These are phyloP conservation scores for Vaucheria bursata DNA, from an alignment of 352 stramenopile species.

Conservation along the genomic window DNA sequence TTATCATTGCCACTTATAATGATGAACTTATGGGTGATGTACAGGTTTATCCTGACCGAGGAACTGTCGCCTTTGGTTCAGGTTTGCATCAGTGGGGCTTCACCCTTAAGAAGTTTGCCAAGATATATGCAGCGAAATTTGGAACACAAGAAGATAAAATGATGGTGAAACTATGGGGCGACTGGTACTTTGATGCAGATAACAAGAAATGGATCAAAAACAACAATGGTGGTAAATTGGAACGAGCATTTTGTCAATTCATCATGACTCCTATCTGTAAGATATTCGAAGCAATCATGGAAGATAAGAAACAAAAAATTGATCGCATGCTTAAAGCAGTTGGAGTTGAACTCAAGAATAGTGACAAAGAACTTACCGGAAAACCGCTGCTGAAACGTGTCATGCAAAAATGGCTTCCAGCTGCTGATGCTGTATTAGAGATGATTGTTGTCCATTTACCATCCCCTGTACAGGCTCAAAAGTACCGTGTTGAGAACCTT, in stretches of 20 bases:
- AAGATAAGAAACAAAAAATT: constrained; percentile 86
- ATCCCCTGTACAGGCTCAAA: constrained; percentile 87
- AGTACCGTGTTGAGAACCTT: constrained; percentile 94
- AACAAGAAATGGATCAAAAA: constrained; percentile 75
- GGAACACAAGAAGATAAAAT: constrained; percentile 96
- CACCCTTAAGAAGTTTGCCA: constrained; percentile 97
- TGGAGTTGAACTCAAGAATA: constrained; percentile 86
- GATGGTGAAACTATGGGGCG: constrained; percentile 98
- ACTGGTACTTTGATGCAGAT: constrained; percentile 64
- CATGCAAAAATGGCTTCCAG: constrained; percentile 99
- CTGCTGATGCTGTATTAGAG: constrained; percentile 94
- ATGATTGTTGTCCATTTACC: constrained; percentile 99
- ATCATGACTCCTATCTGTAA: constrained; percentile 99
- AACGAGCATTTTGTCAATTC: constrained; percentile 99
- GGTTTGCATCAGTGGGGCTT: constrained; percentile 99
- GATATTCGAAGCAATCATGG: constrained; percentile 99
- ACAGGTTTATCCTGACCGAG: constrained; percentile 89
- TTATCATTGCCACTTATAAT: constrained; percentile 98
- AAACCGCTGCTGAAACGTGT: constrained; percentile 95
- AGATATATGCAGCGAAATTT: constrained; percentile 97
- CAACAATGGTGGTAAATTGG: constrained; percentile 78
- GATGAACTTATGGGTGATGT: constrained; percentile 89
- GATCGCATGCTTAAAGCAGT: constrained; percentile 97
- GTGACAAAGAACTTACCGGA: constrained; percentile 86
- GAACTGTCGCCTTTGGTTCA: constrained; percentile 96